Evolutionary conservation across 208 protist species (phyloP).

Genomic region (Naegleria gruberi): DNA sequence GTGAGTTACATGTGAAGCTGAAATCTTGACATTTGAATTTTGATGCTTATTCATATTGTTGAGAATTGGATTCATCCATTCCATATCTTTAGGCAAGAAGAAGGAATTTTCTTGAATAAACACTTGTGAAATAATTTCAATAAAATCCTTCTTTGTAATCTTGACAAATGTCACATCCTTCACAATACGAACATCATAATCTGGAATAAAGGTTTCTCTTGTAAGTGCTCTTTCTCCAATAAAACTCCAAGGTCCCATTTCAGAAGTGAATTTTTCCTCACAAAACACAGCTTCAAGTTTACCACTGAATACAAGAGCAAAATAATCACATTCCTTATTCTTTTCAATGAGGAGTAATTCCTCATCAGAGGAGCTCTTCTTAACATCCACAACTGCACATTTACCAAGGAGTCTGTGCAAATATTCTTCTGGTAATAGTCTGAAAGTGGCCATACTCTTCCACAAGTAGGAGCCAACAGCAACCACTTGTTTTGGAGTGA

Average conservation of each 20-base stretch:
- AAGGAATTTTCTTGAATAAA: background rate
- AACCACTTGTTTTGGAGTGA: background rate
- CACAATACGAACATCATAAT: background rate
- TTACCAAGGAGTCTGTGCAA: background rate
- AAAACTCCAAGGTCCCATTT: slow-evolving; percentile 6
- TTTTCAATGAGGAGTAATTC: background rate
- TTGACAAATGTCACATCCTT: background rate
- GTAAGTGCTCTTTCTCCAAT: background rate
- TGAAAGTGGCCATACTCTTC: background rate
- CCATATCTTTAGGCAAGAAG: background rate
- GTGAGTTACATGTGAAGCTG: too few relatives aligned
- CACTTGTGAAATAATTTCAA: background rate
- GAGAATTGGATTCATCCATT: background rate
- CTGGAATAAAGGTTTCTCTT: background rate
- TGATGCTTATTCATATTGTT: too few relatives aligned
- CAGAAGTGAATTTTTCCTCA: background rate
- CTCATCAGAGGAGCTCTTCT: background rate
- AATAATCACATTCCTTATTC: background rate
- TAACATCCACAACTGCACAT: background rate
- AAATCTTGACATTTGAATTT: too few relatives aligned
- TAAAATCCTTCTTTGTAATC: background rate
- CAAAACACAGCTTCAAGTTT: background rate
- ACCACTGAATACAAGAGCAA: background rate
- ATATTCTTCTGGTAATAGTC: background rate
- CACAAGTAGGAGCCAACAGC: background rate